Conservation (phyloP, 495 filamentous ascomycete genomes). For the Endocarpon pusillum region DNA sequence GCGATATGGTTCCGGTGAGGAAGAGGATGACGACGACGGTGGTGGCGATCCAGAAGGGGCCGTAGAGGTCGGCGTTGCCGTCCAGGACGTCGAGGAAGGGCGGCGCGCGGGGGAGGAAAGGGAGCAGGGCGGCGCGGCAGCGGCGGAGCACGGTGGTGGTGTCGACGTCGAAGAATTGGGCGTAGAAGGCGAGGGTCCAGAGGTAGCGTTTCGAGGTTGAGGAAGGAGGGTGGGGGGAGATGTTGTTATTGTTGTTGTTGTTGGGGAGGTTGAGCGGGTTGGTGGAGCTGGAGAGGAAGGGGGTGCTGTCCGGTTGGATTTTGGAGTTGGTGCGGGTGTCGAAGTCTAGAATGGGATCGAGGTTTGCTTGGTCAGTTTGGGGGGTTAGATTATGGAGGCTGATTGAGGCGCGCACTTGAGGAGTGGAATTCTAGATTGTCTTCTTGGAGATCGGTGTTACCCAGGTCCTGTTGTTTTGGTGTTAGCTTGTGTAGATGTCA, state of each 20-base stretch:
- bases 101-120: too few species aligned
- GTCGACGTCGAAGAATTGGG: constrained; percentile 95
- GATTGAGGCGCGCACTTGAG: constrained; percentile 39
- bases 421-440: constrained; percentile 99
- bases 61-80: constrained; percentile 93
- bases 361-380: background rate
- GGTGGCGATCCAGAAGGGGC: constrained; percentile 95
- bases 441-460: constrained; percentile 93
- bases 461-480: constrained; percentile 59
- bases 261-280: constrained; percentile 21
- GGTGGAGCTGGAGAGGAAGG: constrained; percentile 45
- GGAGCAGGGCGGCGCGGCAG: constrained; percentile 70
- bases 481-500: constrained; percentile 7
- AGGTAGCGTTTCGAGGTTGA: constrained; percentile 64
- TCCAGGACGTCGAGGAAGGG: constrained; percentile 95
- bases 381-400: background rate
- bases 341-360: constrained; percentile 25
- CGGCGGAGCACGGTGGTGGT: constrained; percentile 71
- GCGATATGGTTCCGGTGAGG: constrained; percentile 81
- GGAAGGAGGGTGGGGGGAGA: constrained; percentile 15
- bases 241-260: constrained; percentile 33
- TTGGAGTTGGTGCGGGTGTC: constrained; percentile 39
- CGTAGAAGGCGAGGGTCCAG: constrained; percentile 86
- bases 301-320: constrained; percentile 37
- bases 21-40: constrained; percentile 94